These are phyloP conservation scores for Pyrenochaeta sp. DNA, from an alignment of 2,329 filamentous ascomycete genomes.

Conservation along the genomic window DNA sequence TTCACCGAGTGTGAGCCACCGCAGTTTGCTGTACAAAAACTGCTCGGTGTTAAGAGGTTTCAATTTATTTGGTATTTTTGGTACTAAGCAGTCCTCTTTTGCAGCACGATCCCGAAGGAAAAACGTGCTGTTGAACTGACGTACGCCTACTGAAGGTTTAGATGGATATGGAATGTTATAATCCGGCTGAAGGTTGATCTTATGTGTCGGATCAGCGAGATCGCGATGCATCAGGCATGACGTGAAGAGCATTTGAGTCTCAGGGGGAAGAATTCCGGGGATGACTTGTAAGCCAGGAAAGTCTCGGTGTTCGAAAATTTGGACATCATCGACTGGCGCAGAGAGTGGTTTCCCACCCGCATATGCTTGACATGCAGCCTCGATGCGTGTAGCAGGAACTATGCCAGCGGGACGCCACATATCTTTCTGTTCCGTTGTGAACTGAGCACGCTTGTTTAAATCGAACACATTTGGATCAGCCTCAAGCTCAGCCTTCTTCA, in stretches of 20 bases:
- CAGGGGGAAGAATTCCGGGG: conserved; percentile 76
- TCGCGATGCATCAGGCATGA: conserved; percentile 80
- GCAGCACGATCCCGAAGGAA: conserved; percentile 43
- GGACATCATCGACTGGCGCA: conserved; percentile 31
- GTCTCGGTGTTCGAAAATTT: conserved; percentile 47
- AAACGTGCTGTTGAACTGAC: conserved; percentile 41
- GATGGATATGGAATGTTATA: conserved; percentile 72
- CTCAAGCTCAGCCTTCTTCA: conserved; percentile 61
- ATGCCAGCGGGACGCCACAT: conserved; percentile 38
- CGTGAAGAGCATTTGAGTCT: conserved; percentile 75
- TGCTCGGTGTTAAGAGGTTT: conserved; percentile 75
- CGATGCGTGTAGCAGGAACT: conserved; percentile 39
- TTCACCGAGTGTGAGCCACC: conserved; percentile 93
- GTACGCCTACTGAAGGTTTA: conserved; percentile 44
- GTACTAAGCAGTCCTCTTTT: conserved; percentile 48
- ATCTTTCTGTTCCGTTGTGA: conserved; percentile 45
- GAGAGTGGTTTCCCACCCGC: conserved; percentile 35
- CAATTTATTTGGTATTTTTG: conserved; percentile 76
- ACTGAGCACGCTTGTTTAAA: conserved; percentile 38
- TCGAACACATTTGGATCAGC: conserved; percentile 57
- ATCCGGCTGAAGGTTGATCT: conserved; percentile 88
- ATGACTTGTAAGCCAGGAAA: conserved; percentile 73
- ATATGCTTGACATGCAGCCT: conserved; percentile 42
- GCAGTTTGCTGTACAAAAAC: conserved; percentile 80
- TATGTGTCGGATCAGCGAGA: conserved; percentile 75